These are phyloP conservation scores for Macaranga tanarius DNA, from an alignment of 441 rosid species.

Conservation along the genomic window DNA sequence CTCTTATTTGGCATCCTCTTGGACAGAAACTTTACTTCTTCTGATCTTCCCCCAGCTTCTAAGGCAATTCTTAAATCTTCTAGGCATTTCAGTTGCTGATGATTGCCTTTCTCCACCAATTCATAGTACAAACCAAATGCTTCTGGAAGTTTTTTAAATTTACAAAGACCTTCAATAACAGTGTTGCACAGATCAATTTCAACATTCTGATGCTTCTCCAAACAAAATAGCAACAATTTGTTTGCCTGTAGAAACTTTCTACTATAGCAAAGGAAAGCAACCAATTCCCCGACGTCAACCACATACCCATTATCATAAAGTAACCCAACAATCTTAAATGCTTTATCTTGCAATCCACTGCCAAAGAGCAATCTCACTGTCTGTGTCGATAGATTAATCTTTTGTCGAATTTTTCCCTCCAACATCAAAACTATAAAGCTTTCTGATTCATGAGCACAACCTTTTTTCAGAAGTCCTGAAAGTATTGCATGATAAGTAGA, in stretches of 20 bases:
- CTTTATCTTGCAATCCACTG: slow-evolving; percentile 43
- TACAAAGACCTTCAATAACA: slow-evolving; percentile 66
- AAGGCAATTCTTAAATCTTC: slow-evolving; percentile 53
- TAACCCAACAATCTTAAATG: slow-evolving; percentile 46
- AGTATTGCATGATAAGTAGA: slow-evolving; percentile 60
- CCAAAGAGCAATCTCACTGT: slow-evolving; percentile 52
- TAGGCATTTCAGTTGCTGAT: slow-evolving; percentile 50
- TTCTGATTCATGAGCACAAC: slow-evolving; percentile 50
- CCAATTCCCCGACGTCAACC: slow-evolving; percentile 54
- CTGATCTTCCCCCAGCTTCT: slow-evolving; percentile 45
- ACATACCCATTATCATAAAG: slow-evolving; percentile 58
- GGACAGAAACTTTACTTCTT: slow-evolving; percentile 57
- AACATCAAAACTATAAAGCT: slow-evolving; percentile 54
- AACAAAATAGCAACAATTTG: slow-evolving; percentile 52
- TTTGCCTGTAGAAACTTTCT: slow-evolving; percentile 52
- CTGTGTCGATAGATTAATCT: slow-evolving; percentile 51
- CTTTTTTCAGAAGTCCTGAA: slow-evolving; percentile 51
- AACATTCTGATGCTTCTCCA: slow-evolving; percentile 52
- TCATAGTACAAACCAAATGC: slow-evolving; percentile 65
- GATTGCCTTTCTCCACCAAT: slow-evolving; percentile 59
- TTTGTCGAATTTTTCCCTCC: slow-evolving; percentile 58
- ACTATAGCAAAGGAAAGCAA: slow-evolving; percentile 48
- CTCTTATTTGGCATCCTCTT: slow-evolving; percentile 50
- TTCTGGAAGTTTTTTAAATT: slow-evolving; percentile 47
- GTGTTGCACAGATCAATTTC: slow-evolving; percentile 38